Base-by-base conservation (phyloP, 2,329 filamentous ascomycete species). In the Aspergillus neotritici region DNA sequence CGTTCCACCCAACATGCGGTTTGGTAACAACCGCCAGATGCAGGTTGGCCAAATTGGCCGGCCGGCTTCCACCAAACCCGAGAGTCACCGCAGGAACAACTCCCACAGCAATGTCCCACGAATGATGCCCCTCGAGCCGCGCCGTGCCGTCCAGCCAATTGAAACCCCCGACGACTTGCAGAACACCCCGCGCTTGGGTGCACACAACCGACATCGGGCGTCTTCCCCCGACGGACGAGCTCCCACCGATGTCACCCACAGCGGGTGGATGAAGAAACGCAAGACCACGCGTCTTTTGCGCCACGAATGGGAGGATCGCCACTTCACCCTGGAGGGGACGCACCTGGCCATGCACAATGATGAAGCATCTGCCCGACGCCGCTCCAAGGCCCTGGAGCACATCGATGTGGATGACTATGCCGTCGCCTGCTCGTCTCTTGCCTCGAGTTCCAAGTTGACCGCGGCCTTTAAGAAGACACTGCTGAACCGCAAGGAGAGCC, bases 1-100 rank as follows among this genome's bases (percentile, higher is more conserved):
- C 4, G 91, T 96, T 0, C 91, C 91, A 34, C 91, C 91, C 5
- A 83, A 94, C 68, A 95, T 96, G 89, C 83, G 81, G 62, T 95
- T 85, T 72, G 79, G 82, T 17, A 64, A 71, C 33, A 11, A 21
- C 7, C 21, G 21, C 5, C 7, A 21, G 5, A 4, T 21, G 21
- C 21, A 5, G 21, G 21, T 6, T 21, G 70, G 76, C 31, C 73
- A 73, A 37, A 60, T 75, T 31, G 54, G 65, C 50, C 74, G 77
- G 35, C 61, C 67, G 33, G 58, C 62, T 32, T 72, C 73, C 6
- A 69, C 67, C 5, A 31, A 40, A 29, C 11, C 5, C n/a, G 58
- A 61, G 15, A 55, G 21, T 12, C 34, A 36, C 25, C 34, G 34
- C 9, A 14, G 34, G 7, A 15, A 4, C 15, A 15, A 14, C n/a